phyloP scores from a whole-genome alignment of 495 filamentous ascomycete species.

The Podospora pseudopauciseta region DNA sequence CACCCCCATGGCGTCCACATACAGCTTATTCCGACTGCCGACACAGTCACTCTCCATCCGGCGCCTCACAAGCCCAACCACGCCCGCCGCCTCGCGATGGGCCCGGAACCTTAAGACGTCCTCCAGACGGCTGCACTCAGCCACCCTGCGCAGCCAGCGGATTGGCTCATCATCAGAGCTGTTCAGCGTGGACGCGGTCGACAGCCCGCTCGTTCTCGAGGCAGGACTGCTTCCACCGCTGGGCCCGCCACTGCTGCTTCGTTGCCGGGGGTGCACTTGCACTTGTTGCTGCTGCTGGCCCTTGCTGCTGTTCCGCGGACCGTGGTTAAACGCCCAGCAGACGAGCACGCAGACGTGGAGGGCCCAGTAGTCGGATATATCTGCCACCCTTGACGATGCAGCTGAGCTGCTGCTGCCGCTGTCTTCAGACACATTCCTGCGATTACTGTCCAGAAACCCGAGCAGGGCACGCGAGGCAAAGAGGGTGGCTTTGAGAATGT shows the following conservation, averaged over 20 bases:
- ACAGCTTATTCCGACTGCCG: slow-evolving; percentile 38
- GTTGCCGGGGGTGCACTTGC: slow-evolving; percentile 17
- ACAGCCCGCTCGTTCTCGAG: slow-evolving; percentile 34
- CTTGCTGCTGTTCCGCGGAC: slow-evolving; percentile 65
- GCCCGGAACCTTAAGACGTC: slow-evolving; percentile 29
- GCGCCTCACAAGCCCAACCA: slow-evolving; percentile 38
- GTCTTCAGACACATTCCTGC: slow-evolving; percentile 12
- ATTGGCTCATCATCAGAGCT: slow-evolving; percentile 41
- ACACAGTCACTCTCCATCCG: slow-evolving; percentile 41
- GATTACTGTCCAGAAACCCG: slow-evolving; percentile 20
- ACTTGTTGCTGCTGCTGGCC: slow-evolving; percentile 39
- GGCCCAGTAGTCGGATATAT: slow-evolving; percentile 49
- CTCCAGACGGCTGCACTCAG: slow-evolving; percentile 40
- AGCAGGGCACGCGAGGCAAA: slow-evolving; percentile 36
- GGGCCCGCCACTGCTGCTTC: slow-evolving; percentile 57
- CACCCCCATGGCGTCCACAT: slow-evolving; percentile 44
- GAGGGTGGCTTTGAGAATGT: slow-evolving; percentile 26
- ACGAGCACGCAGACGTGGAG: slow-evolving; percentile 47
- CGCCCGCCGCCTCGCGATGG: slow-evolving; percentile 34
- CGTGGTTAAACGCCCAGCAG: slow-evolving; percentile 40
- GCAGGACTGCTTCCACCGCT: slow-evolving; percentile 51
- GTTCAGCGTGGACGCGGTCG: slow-evolving; percentile 26
- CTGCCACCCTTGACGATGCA: slow-evolving; percentile 11
- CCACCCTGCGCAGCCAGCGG: slow-evolving; percentile 60
- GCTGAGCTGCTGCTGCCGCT: slow-evolving; percentile 5